Base-by-base conservation (phyloP, 148 eudicot genomes). In the Nepenthes mirabilis region DNA sequence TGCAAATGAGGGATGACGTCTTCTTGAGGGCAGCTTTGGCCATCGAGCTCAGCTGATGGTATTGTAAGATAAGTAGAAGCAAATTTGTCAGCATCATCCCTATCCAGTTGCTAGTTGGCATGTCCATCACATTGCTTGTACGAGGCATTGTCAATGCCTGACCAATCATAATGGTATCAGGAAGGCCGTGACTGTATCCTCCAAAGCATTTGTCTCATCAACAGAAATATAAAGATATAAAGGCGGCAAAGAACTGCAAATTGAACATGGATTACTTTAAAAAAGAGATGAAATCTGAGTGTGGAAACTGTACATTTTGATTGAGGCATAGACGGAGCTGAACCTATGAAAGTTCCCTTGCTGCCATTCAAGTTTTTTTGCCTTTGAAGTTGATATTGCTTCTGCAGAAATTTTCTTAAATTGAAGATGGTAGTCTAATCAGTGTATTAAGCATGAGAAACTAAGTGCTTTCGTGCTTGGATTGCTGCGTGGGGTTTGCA, bases 1-100 rank as follows among this genome's bases (percentile, higher is more conserved):
- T 23, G 23, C 23, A 23, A 23, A 23, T 23, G 23, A 23, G 23
- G 23, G 23, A 23, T 23, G 23, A 23, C 23, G 23, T 23, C 23
- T 23, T 23, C 23, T 23, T 23, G 23, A 23, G 23, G 23, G 23
- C 23, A 23, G 23, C 23, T 23, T 23, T 23, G 23, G 23, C 23
- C 23, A 23, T 0, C 23, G 0, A 23, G 23, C 23, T 40, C 45
- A 40, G 0, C 45, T 8, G 6, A 40, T 3, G 45, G 45, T 40
- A 40, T 40, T 3, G 45, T 40, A 4, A 40, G 8, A 40, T 74
- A 79, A 64, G 74, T 62, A 36, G 74, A 76, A 54, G 71, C 78
- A 65, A 77, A 63, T 49, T 75, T 56, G 33, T 75, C 86, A 58
- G 75, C 52, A 40, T 85, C 83, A 62, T 75, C 84, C 91, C 87